Base-by-base conservation (phyloP, 1,139 yeast species). In the Arxiozyma heterogenica region DNA sequence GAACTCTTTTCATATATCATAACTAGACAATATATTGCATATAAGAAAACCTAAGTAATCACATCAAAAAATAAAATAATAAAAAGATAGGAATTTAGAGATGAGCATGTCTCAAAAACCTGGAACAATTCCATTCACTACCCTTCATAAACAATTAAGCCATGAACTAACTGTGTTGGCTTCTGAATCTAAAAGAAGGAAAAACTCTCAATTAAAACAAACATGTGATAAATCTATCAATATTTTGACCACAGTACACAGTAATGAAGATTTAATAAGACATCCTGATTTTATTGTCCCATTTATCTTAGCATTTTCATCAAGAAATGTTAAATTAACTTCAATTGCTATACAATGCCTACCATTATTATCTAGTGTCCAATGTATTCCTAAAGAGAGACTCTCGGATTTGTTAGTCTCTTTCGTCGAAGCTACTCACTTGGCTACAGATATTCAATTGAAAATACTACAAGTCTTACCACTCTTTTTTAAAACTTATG, bases 391-490 rank as follows among this genome's bases (percentile, higher is more conserved):
- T 0, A 69, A 74, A 1, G 71, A 73, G 1, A 77, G 80, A 54
- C 68, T 87, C 30, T 74, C 74, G 30, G 74, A 77, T 7, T 75
- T 90, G 6, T 71, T 91, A 39, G 83, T 80, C 42, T 83, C 93
- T 0, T 74, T 91, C 44, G 73, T 75, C 44, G 94, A 86, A 55
- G 88, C 95, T 0, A 79, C 94, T 0, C 84, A 82, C 62, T 73
- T 86, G 45, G 88, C 94, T 0, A 76, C 81, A 39, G 98, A 93
- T 51, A 85, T 88, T 49, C 97, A 91, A 68, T 75, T 93, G 57
- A 84, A 90, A 63, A 84, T 90, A n/a, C 72, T 93, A 42, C 98
- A 93, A 71, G 76, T 89, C 38, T 74, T 91, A 39, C 97, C 97
- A 0, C 75, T 84, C 2, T 72, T 91, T 44, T 80, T 84, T 67